Evolutionary conservation across 768 basidiomycete genomes (phyloP).

Genomic region (Pleurotus tuoliensis): DNA sequence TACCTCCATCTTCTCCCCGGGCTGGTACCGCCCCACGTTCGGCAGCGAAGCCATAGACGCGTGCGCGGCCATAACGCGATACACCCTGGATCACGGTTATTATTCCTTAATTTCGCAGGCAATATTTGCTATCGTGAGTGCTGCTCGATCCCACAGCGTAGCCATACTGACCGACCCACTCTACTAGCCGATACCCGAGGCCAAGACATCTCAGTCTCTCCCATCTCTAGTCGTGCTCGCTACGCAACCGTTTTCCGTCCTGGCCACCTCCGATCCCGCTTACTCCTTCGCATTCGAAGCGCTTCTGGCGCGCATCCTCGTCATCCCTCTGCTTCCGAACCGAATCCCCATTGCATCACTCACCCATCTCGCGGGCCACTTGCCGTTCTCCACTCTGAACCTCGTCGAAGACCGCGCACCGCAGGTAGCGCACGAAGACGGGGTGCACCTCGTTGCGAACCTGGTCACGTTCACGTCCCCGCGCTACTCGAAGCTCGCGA

Average conservation of each 20-base stretch:
- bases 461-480: conserved; percentile 60
- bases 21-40: neutral
- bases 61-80: conserved; percentile 32
- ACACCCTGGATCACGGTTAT: conserved; percentile 44
- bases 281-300: conserved; percentile 26
- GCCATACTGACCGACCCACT: conserved; percentile 1
- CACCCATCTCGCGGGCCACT: conserved; percentile 55
- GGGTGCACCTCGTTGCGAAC: conserved; percentile 70
- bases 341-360: conserved; percentile 62
- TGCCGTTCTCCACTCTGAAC: conserved; percentile 48
- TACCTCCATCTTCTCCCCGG: conserved; percentile 37
- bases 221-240: conserved; percentile 45
- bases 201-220: conserved; percentile 51
- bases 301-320: conserved; percentile 55
- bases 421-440: conserved; percentile 24
- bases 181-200: conserved; percentile 45
- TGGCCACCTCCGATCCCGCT: conserved; percentile 20
- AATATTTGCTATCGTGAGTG: conserved; percentile 47
- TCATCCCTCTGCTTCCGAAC: conserved; percentile 76
- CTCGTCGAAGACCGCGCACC: conserved; percentile 18
- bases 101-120: conserved; percentile 40
- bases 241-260: conserved; percentile 34
- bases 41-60: neutral
- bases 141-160: neutral
- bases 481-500: conserved; percentile 48